Evolutionary conservation across 73 alveolate genomes (phyloP), one percentile per base, ranked within the genome.

Genomic region (Paramecium biaurelia): DNA sequence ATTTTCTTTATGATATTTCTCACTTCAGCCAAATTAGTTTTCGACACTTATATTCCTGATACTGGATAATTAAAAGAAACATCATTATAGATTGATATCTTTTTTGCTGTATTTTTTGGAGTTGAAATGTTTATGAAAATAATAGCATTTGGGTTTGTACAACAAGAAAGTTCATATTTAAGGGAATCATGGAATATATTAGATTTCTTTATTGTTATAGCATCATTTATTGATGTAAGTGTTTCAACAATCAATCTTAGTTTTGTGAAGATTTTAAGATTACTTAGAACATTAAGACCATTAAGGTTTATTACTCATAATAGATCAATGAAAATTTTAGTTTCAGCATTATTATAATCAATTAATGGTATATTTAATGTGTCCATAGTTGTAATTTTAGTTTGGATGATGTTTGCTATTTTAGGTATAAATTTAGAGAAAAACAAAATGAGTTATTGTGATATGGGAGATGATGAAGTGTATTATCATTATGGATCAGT

Each of bases 281-380:
- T 98, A 20, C 94, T 98, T 57, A 93, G 99, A 92, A 97, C 98
- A 28, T 74, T 98, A 45, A 94, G 99, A 43, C 99, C 99, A 21
- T 92, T 98, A 32, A 92, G 99, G 70, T 93, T 98, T 58, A 97
- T 98, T 2, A 95, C 99, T 57, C 99, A 98, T 88, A 98, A 97
- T 92, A 93, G 88, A 11, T 97, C 97, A 82, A 95, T 98, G 95
- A 98, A 98, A 86, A 90, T 96, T 35, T 92, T 98, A 34, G 97
- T 98, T 20, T 93, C 96, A 37, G 98, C 99, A 23, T 93, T 98
- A 26, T 85, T 98, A 82, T 97, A 96, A 76, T 97, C 99, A 10
- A 85, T 98, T 11, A 92, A 94, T 26, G 96, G 98, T 37, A 97
- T 98, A 56, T 74, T 93, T 35, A 97, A 96, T 76, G 98, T 98